Conservation (phyloP, 352 stramenopile genomes). For the Pythium guiyangense region DNA sequence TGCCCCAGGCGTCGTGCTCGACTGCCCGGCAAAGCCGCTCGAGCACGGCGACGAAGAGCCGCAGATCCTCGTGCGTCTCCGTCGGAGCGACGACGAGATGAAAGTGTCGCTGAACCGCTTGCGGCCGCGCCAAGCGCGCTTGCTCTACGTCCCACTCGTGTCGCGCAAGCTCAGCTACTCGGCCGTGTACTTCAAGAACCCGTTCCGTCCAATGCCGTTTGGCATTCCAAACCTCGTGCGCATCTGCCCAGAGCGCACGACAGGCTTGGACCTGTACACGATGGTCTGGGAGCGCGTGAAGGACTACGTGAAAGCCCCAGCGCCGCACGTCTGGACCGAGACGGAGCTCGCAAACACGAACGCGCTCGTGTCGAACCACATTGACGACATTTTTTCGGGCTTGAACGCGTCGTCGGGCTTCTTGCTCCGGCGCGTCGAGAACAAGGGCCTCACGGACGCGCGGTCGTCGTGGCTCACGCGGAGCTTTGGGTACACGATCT, state of each 20-base stretch:
- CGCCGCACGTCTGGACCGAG: constrained; percentile 35
- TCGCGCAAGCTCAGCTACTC: constrained; percentile 86
- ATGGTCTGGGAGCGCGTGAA: constrained; percentile 82
- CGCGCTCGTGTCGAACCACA: constrained; percentile 52
- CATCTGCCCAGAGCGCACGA: constrained; percentile 77
- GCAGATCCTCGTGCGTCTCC: constrained; percentile 55
- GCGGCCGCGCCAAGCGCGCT: constrained; percentile 57
- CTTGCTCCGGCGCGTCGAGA: constrained; percentile 75
- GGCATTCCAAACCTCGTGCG: constrained; percentile 84
- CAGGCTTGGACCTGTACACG: constrained; percentile 72
- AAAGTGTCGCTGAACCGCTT: constrained; percentile 64
- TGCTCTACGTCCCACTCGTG: constrained; percentile 78
- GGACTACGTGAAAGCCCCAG: constrained; percentile 57
- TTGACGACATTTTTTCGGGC: constrained; percentile 79
- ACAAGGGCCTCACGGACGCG: constrained; percentile 79
- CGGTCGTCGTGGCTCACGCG: constrained; percentile 72
- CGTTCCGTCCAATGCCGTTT: constrained; percentile 82
- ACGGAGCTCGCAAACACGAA: constrained; percentile 24
- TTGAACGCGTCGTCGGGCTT: constrained; percentile 73
- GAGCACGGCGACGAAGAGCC: constrained; percentile 39
- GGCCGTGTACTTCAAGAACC: constrained; percentile 87
- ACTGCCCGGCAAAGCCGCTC: constrained; percentile 22
- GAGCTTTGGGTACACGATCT: constrained; percentile 78
- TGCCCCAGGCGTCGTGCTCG: constrained; percentile 57
- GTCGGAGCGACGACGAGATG: constrained; percentile 67